Percentiles rank a stretch among this genome's conserved stretches.
These are phyloP conservation scores for Colletotrichum cereale DNA, from an alignment of 2,329 filamentous ascomycete genomes.

Conservation along the genomic window DNA sequence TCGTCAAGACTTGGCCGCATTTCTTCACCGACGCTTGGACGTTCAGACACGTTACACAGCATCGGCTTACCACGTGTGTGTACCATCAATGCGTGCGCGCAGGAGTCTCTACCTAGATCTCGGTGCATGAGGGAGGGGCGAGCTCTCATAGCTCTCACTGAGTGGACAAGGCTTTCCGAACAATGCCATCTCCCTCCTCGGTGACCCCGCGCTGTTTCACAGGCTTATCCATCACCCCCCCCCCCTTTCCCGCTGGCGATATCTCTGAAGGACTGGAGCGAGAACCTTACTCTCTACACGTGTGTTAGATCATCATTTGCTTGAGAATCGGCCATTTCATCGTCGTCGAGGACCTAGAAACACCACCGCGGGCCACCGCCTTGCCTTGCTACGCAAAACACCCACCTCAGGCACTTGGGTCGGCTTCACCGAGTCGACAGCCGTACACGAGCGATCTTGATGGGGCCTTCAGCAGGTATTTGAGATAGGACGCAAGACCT, in stretches of 20 bases:
- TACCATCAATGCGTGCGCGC: neutral
- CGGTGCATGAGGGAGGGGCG: slow-evolving; percentile 1
- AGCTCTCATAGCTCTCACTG: slow-evolving; percentile 1
- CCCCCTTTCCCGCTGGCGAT: too few relatives aligned
- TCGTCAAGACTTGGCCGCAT: neutral
- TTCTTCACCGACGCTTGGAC: slow-evolving; percentile 20
- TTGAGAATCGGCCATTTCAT: slow-evolving; percentile 10
- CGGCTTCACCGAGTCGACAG: slow-evolving; percentile 13
- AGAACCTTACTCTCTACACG: neutral
- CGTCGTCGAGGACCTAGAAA: slow-evolving; percentile 13
- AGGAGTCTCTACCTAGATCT: slow-evolving; percentile 9
- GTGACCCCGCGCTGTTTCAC: slow-evolving; percentile 8
- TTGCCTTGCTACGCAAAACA: neutral
- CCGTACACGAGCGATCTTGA: slow-evolving; percentile 2
- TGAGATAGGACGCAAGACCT: slow-evolving; percentile 18
- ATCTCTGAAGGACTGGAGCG: neutral
- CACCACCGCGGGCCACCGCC: slow-evolving; percentile 8
- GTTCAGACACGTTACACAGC: neutral
- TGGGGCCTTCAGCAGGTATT: slow-evolving; percentile 16
- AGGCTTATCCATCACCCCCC: slow-evolving; percentile 1
- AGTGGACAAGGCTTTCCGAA: slow-evolving; percentile 7
- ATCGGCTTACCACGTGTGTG: slow-evolving; percentile 19
- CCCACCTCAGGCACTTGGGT: neutral
- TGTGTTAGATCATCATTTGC: neutral
- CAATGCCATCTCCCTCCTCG: neutral